A percentile compares a stretch with the other conserved stretches of the same genome.
These are phyloP conservation scores for Fusarium tupiense DNA, from an alignment of 2,329 filamentous ascomycete genomes.

Conservation along the genomic window DNA sequence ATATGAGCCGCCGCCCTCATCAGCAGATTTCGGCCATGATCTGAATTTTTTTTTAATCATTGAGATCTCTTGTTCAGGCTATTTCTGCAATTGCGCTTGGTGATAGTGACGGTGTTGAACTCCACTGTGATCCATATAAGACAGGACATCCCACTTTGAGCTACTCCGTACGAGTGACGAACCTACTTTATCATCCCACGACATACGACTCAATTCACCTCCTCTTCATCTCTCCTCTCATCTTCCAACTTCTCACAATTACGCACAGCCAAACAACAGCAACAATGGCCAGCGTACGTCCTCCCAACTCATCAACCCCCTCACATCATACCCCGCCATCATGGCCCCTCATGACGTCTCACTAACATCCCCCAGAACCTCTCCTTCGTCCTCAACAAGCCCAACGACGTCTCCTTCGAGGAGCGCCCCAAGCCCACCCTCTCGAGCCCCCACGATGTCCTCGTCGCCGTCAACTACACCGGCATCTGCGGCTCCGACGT, in stretches of 20 bases:
- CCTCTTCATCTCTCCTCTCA: background rate
- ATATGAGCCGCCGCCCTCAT: slow-evolving; percentile 37
- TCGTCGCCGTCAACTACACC: slow-evolving; percentile 84
- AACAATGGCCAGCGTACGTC: slow-evolving; percentile 42
- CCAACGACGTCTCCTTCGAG: slow-evolving; percentile 76
- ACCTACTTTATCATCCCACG: slow-evolving; percentile 7
- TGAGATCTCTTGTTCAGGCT: slow-evolving; percentile 12
- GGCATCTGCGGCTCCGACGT: slow-evolving; percentile 91
- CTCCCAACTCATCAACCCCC: background rate
- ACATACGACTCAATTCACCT: background rate
- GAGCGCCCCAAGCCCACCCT: slow-evolving; percentile 78
- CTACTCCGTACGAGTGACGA: background rate
- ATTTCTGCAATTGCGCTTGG: slow-evolving; percentile 1
- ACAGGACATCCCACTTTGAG: slow-evolving; percentile 23
- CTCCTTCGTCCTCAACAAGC: slow-evolving; percentile 84
- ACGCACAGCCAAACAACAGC: background rate
- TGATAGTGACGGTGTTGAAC: slow-evolving; percentile 7
- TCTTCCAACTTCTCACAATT: background rate
- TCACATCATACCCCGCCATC: slow-evolving; percentile 19
- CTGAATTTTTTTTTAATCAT: background rate
- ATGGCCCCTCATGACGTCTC: slow-evolving; percentile 32
- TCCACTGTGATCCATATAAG: slow-evolving; percentile 37
- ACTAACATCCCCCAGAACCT: slow-evolving; percentile 67
- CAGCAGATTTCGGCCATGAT: slow-evolving; percentile 33
- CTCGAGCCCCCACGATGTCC: slow-evolving; percentile 75